Evolutionary conservation across 2,329 filamentous ascomycete species (phyloP).

Genomic region (Venturia pyrina): DNA sequence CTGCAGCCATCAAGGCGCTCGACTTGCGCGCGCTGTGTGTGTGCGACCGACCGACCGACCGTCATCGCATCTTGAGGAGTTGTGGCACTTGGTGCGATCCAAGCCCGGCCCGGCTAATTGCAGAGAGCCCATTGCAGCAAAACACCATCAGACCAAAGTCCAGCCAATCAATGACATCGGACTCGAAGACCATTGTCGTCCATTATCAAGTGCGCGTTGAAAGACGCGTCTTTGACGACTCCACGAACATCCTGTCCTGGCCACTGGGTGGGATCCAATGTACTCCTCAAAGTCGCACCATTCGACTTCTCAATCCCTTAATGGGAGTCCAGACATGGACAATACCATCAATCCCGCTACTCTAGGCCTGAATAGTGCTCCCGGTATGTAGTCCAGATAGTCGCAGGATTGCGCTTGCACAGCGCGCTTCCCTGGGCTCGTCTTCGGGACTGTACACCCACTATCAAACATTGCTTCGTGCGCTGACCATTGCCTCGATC

Average conservation of each 20-base stretch:
- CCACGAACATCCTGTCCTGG: background rate
- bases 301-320: conserved; percentile 22
- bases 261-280: background rate
- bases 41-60: background rate
- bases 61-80: background rate
- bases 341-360: conserved; percentile 32
- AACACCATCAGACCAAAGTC: background rate
- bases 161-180: conserved; percentile 2
- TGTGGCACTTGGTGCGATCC: background rate
- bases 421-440: background rate
- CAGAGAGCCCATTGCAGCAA: background rate
- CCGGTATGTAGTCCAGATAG: conserved; percentile 21
- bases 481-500: conserved; percentile 3
- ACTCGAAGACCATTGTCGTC: background rate
- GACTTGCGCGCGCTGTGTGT: no score
- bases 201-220: background rate
- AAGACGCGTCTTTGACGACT: background rate
- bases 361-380: conserved; percentile 20
- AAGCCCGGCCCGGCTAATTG: background rate
- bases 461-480: background rate
- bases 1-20: background rate
- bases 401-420: background rate
- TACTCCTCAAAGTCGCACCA: conserved; percentile 23
- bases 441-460: background rate
- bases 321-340: conserved; percentile 29